Evolutionary conservation across 1,139 yeast genomes (phyloP).

Genomic region (Pichia norvegensis): DNA sequence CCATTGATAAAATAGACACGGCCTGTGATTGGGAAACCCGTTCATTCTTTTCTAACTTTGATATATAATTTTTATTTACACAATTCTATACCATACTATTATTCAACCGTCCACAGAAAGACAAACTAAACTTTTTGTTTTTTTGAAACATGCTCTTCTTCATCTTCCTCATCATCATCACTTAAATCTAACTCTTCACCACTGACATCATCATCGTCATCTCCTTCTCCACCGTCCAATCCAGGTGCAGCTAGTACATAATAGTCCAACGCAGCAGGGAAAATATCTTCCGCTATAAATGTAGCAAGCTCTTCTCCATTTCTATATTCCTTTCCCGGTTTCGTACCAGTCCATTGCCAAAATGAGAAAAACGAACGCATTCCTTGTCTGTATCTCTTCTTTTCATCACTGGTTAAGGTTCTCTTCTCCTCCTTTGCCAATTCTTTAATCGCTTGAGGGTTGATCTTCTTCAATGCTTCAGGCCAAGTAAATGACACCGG

Average conservation of each 20-base stretch:
- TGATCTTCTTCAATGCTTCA: slow-evolving; percentile 39
- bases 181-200: slow-evolving; percentile 52
- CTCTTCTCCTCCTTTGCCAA: slow-evolving; percentile 25
- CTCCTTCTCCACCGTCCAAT: slow-evolving; percentile 43
- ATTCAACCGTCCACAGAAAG: neutral
- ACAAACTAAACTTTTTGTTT: slow-evolving; percentile 4
- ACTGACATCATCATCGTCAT: slow-evolving; percentile 44
- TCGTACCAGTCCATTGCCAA: slow-evolving; percentile 68
- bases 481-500: slow-evolving; percentile 54
- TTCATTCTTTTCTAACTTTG: slow-evolving; percentile 17
- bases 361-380: slow-evolving; percentile 71
- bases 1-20: slow-evolving; percentile 25
- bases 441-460: slow-evolving; percentile 42
- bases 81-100: neutral
- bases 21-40: slow-evolving; percentile 17
- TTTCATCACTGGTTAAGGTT: slow-evolving; percentile 35
- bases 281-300: slow-evolving; percentile 56
- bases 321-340: slow-evolving; percentile 67
- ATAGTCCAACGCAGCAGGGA: slow-evolving; percentile 65
- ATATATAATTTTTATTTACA: neutral
- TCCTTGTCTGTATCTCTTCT: slow-evolving; percentile 54
- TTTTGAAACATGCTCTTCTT: slow-evolving; percentile 10
- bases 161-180: slow-evolving; percentile 44
- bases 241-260: slow-evolving; percentile 61
- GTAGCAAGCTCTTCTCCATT: slow-evolving; percentile 64